Percentiles rank a stretch among this genome's conserved stretches.
These are phyloP conservation scores for Candida mesenterica DNA, from an alignment of 1,139 yeast genomes.

Conservation along the genomic window DNA sequence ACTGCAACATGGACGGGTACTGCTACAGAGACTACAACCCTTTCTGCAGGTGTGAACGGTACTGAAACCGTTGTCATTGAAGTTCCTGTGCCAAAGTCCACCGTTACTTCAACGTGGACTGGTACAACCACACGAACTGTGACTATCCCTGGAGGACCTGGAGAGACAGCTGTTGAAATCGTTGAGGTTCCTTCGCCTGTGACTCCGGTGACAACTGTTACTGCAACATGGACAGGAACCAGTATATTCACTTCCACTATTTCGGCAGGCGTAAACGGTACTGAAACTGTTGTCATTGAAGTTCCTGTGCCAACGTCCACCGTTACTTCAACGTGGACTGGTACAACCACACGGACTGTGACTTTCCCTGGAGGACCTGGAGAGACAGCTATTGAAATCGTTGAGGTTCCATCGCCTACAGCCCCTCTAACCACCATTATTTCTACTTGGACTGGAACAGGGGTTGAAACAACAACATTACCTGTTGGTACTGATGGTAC, in stretches of 20 bases:
- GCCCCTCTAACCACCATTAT: conserved; percentile 8
- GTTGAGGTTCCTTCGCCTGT: background rate
- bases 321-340: background rate
- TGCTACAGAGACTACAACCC: background rate
- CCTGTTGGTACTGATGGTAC: conserved; percentile 15
- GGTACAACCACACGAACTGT: background rate
- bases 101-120: background rate
- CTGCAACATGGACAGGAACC: background rate
- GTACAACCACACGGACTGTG: background rate
- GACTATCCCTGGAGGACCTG: background rate
- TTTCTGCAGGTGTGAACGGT: background rate
- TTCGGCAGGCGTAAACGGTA: background rate
- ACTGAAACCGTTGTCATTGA: conserved; percentile 8
- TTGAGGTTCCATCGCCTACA: background rate
- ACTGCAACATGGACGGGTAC: background rate
- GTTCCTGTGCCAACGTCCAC: background rate
- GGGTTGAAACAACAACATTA: conserved; percentile 11
- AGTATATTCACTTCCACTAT: background rate
- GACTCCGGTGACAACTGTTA: background rate
- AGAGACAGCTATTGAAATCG: background rate
- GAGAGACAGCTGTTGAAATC: background rate
- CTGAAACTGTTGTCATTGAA: conserved; percentile 8
- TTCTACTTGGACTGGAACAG: conserved; percentile 10
- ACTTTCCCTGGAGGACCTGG: background rate
- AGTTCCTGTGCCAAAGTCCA: background rate